These are phyloP conservation scores for Salvia hispanica DNA, from an alignment of 257 asterid genomes.

Conservation along the genomic window DNA sequence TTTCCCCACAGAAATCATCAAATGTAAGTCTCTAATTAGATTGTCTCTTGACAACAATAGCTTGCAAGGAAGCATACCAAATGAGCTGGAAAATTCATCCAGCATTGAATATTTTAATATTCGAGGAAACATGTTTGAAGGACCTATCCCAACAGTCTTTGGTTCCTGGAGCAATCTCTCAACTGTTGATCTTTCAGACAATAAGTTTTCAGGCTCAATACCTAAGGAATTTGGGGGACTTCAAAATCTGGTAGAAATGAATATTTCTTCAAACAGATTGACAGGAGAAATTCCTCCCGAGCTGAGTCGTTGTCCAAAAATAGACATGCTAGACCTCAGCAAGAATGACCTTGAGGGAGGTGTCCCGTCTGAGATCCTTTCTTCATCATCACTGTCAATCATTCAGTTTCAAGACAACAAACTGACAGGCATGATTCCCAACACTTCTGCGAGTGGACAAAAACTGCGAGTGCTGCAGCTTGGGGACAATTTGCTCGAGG, in stretches of 20 bases:
- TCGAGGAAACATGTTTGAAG: constrained; percentile 39
- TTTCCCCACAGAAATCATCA: constrained; percentile 41
- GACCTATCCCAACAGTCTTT: constrained; percentile 42
- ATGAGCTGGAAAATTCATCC: constrained; percentile 35
- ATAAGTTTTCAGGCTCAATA: constrained; percentile 45
- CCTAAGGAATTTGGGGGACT: constrained; percentile 49
- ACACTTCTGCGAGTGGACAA: constrained; percentile 41
- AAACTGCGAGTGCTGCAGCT: constrained; percentile 45
- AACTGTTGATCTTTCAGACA: constrained; percentile 44
- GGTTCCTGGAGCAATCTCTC: constrained; percentile 55
- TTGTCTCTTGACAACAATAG: constrained; percentile 40
- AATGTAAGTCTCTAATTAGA: constrained; percentile 44
- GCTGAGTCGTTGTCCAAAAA: constrained; percentile 35
- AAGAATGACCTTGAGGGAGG: constrained; percentile 43
- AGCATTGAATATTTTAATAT: constrained; percentile 42
- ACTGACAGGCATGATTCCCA: constrained; percentile 40
- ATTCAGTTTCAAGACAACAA: constrained; percentile 46
- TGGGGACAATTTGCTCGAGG: constrained; percentile 49
- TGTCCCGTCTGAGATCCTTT: constrained; percentile 42
- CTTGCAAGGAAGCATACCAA: constrained; percentile 44
- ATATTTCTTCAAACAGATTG: constrained; percentile 49
- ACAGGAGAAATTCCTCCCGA: constrained; percentile 47
- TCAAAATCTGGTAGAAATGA: constrained; percentile 40
- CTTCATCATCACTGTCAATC: constrained; percentile 34
- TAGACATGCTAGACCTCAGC: constrained; percentile 44